A percentile compares a stretch with the other conserved stretches of the same genome.
These are phyloP conservation scores for Aspergillus olivimuriae DNA, from an alignment of 495 filamentous ascomycete genomes.

Conservation along the genomic window DNA sequence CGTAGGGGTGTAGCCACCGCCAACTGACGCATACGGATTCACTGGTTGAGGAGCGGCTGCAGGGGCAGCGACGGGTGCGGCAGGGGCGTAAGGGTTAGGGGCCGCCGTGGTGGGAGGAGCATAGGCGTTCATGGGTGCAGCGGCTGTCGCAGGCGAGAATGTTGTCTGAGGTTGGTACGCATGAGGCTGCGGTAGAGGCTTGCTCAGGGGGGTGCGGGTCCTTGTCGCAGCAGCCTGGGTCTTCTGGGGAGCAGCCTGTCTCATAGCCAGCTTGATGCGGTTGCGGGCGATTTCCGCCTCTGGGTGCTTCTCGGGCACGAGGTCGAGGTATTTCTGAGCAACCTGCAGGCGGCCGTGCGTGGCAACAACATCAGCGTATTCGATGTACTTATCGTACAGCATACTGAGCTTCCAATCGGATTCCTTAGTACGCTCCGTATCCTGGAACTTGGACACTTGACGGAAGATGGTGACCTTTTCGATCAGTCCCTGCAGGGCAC, in stretches of 20 bases:
- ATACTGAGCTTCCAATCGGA: constrained; percentile 83
- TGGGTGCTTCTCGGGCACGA: constrained; percentile 79
- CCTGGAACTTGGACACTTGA: constrained; percentile 84
- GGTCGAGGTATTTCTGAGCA: constrained; percentile 85
- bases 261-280: constrained; percentile 78
- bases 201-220: constrained; percentile 19
- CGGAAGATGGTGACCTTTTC: constrained; percentile 99
- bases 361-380: constrained; percentile 94
- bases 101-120: constrained; percentile 27
- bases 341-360: constrained; percentile 79
- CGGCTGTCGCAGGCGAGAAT: constrained; percentile 25
- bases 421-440: constrained; percentile 59
- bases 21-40: constrained; percentile 55
- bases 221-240: constrained; percentile 24
- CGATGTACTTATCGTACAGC: constrained; percentile 91
- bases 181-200: constrained; percentile 35
- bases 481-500: constrained; percentile 83
- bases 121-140: constrained; percentile 26
- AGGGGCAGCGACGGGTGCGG: constrained; percentile 23
- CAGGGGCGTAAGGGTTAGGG: constrained; percentile 56
- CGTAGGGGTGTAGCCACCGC: constrained; percentile 28
- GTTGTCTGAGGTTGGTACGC: constrained; percentile 34
- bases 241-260: constrained; percentile 49
- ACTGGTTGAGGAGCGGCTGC: constrained; percentile 34
- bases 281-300: constrained; percentile 84